Base-by-base conservation (phyloP, 108 stramenopile species). In the Epipyxis sp. region DNA sequence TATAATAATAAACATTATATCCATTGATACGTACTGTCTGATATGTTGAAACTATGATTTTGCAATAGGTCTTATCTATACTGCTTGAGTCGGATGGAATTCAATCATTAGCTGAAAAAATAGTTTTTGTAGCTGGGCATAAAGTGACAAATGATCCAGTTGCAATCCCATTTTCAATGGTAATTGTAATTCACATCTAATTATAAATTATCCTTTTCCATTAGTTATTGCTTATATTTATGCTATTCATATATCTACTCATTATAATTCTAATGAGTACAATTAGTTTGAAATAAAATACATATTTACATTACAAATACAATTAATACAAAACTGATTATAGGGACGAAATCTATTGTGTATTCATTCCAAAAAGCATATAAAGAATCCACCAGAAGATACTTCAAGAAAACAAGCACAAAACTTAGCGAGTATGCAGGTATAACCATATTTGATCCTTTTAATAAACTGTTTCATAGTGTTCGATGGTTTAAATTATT, bases 281-380 rank as follows among this genome's bases (percentile, higher is more conserved):
- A n/a, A n/a, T n/a, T n/a, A n/a, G n/a, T n/a, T n/a, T n/a, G n/a
- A n/a, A n/a, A n/a, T n/a, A n/a, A n/a, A n/a, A n/a, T n/a, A n/a
- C n/a, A n/a, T n/a, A n/a, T n/a, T n/a, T n/a, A n/a, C n/a, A n/a
- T n/a, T n/a, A n/a, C n/a, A n/a, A n/a, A n/a, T n/a, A n/a, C n/a
- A n/a, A n/a, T n/a, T n/a, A n/a, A n/a, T n/a, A n/a, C n/a, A n/a
- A n/a, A n/a, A n/a, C n/a, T n/a, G n/a, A n/a, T 50, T 20, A 50
- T 50, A 50, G 46, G 61, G 61, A 10, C 61, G 61, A 16, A 65
- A 65, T 65, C 34, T 65, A 32, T 32, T 65, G 30, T 65, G 61
- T 65, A 95, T 97, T 67, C 94, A 94, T 81, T 93, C 92, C 68
- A 97, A 97, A 86, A 95, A 95, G 76, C 94, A 97, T 83, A 97